Base-by-base conservation (phyloP, 2,329 filamentous ascomycete species). In the Colletotrichum incanum region DNA sequence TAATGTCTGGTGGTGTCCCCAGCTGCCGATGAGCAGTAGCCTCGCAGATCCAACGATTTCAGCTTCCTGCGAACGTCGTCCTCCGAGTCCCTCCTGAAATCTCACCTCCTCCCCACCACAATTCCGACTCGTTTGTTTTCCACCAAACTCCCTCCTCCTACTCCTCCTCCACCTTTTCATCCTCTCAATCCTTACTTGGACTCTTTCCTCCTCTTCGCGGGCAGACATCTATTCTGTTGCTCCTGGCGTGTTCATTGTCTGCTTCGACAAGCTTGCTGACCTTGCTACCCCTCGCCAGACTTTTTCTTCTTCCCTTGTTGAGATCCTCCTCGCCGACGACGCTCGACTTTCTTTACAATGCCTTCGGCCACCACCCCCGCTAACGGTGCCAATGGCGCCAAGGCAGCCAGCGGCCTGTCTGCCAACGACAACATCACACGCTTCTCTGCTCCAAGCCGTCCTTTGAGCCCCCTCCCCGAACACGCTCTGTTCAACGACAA, bases 351-450 rank as follows among this genome's bases (percentile, higher is more conserved):
- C 67, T 74, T 80, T 82, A 85, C 80, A 80, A 93, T 92, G 88
- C 85, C 89, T 84, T 83, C 86, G 61, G 71, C 67, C 71, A 73
- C 67, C 70, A 56, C 71, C 76, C 80, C 86, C 77, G 79, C 85
- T 75, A 85, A 84, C 78, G 83, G 87, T 81, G 83, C 83, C 79
- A 77, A 75, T 56, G 81, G 87, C 81, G 83, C 83, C 79, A 77
- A 75, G 59, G 81, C 86, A 78, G 85, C 85, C 79, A 62, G 67
- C 71, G 84, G 83, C 76, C 81, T 89, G 76, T 94, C 93, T 82
- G 95, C 94, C 85, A 98, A 99, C 89, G 96, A 99, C 89, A 98
- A 98, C 88, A 98, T 99, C 87, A 93, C 93, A 85, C 95, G 96
- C 79, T 99, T 99, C 85, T 91, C 92, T 79, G 94, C 96, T 80